Evolutionary conservation across 805 yeast species (phyloP), one percentile per base, ranked within the genome.

Genomic region (Millerago galiae): DNA sequence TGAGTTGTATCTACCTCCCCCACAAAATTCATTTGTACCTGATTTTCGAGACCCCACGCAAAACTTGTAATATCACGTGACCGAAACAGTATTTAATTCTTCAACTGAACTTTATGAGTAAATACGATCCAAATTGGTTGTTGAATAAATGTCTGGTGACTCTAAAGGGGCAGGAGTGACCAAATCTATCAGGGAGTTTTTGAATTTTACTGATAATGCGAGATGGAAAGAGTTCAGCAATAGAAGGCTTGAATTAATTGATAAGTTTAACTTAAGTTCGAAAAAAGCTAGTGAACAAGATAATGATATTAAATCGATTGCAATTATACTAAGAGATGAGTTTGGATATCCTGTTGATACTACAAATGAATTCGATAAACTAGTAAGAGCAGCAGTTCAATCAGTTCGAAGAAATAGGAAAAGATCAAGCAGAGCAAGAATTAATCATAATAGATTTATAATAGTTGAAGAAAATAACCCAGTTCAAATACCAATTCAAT

Each of bases 251-350:
- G 96, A 89, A 62, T 70, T 93, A 42, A 93, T 93, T 34, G 97
- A 90, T 58, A 75, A 83, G 17, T 71, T 82, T 47, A 67, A 70
- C 34, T 58, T 76, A 34, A 68, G 74, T 35, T 74, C 62, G 69
- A 76, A 77, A 49, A 90, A 89, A 67, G 98, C 98, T 8, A 77
- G 88, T 44, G 98, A 93, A 59, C 99, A 91, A 61, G 97, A 91
- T 51, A 77, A 74, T 25, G 83, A 83, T 51, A 89, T 93, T 36
- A 70, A 72, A 38, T 74, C 76, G 39, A 93, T 95, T 30, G 96
- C 98, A 0, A 75, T 76, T 38, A 72, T 83, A 3, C 67, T 91
- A 36, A 68, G 95, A 54, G 67, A 71, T 2, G 99, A 93, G 63
- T 93, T 87, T 54, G 77, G 79, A 5, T 90, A 80, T 58, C 75